Base-by-base conservation (phyloP, 805 yeast species). In the Hanseniaspora nectarophila region DNA sequence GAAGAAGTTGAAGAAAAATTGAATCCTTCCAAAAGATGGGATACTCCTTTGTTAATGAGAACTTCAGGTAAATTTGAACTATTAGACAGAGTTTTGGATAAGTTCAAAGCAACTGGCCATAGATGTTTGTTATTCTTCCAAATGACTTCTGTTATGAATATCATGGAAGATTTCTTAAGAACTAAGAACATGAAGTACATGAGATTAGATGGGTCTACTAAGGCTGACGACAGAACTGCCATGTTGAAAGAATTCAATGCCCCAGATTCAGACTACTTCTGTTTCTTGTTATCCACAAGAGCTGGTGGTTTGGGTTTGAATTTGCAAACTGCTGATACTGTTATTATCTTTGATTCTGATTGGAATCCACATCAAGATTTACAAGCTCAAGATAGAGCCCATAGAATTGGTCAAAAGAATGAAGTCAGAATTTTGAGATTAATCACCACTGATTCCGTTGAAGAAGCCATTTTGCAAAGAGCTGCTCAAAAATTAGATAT, bases 311-410 rank as follows among this genome's bases (percentile, higher is more conserved):
- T 85, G 60, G 94, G 94, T 62, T 73, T 85, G 61, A 85, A 85
- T 66, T 76, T 85, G 64, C 94, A 85, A 69, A 83, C 89, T 24
- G 94, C 94, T 3, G 94, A 85, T 63, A 85, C 94, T 0, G 94
- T 85, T 54, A 79, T 85, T 56, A 85, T 85, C 56, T 85, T 84
- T 63, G 94, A 85, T 65, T 82, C 90, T 15, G 94, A 85, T 69
- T 85, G 94, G 94, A 85, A 85, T 63, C 94, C 94, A 8, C 94
- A 85, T 69, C 94, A 85, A 67, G 94, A 85, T 78, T 76, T 85
- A 62, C 94, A 85, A 65, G 94, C 92, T 1, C 94, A 85, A 67
- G 94, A 85, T 67, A 75, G 94, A 71, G 94, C 94, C 1, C 94
- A 85, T 66, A 77, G 94, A 73, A 85, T 85, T 65, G 94, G 94